phyloP scores from a whole-genome alignment of 805 yeast species.

The Lipomyces mesembrius region DNA sequence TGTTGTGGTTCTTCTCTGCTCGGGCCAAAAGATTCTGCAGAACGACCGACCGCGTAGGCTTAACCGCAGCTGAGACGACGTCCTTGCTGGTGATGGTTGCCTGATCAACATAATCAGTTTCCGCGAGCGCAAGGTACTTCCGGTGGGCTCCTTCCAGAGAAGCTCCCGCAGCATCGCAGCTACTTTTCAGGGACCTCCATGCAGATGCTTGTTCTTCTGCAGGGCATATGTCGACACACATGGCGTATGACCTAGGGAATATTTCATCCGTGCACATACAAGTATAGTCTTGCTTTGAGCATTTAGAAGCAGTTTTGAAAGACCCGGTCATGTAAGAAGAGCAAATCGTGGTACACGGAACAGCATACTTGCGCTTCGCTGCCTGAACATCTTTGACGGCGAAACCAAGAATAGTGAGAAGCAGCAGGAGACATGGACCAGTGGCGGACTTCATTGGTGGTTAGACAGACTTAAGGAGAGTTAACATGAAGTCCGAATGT shows the following conservation, averaged over 20 bases:
- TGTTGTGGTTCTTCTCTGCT: slow-evolving; percentile 17
- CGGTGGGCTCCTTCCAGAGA: slow-evolving; percentile 5
- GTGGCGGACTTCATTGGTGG: not conserved
- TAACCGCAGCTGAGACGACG: slow-evolving; percentile 17
- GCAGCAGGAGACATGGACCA: not conserved
- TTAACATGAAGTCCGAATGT: too few species aligned
- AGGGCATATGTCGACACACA: slow-evolving; percentile 20
- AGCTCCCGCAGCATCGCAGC: slow-evolving; percentile 19
- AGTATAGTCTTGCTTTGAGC: slow-evolving; percentile 8
- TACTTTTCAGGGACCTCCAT: slow-evolving; percentile 15
- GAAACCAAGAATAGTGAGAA: not conserved
- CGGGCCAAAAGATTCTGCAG: slow-evolving; percentile 15
- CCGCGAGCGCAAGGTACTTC: slow-evolving; percentile 16
- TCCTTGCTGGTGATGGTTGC: slow-evolving; percentile 12
- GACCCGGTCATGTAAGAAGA: not conserved
- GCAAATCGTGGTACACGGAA: slow-evolving; percentile 7
- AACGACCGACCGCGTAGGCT: not conserved
- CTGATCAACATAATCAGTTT: slow-evolving; percentile 14
- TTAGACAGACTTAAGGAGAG: not conserved
- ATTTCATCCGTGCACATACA: slow-evolving; percentile 22
- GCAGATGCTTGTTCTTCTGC: slow-evolving; percentile 8
- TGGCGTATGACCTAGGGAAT: slow-evolving; percentile 26
- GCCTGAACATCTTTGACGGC: not conserved
- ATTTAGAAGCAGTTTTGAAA: slow-evolving; percentile 12
- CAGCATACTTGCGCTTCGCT: not conserved